phyloP scores from a whole-genome alignment of 2,329 filamentous ascomycete species.

The Bipolaris victoriae region DNA sequence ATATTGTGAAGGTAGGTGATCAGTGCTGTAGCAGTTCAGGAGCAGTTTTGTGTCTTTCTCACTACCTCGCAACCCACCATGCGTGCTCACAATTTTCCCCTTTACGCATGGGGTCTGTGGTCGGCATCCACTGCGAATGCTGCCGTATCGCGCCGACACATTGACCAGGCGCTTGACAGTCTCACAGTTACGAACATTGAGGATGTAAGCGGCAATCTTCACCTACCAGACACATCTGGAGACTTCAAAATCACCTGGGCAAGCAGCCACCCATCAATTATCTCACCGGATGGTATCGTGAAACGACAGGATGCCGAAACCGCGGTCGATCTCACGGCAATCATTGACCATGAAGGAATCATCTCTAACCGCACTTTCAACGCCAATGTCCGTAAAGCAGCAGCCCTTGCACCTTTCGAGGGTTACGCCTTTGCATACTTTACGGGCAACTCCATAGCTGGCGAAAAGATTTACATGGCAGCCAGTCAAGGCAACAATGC shows the following conservation, averaged over 20 bases:
- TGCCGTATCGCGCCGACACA: background rate
- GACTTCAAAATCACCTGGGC: slow-evolving; percentile 46
- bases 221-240: slow-evolving; percentile 42
- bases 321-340: slow-evolving; percentile 47
- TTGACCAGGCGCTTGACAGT: slow-evolving; percentile 20
- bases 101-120: slow-evolving; percentile 13
- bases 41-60: background rate
- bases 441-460: slow-evolving; percentile 52
- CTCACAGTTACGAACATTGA: slow-evolving; percentile 41
- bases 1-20: slow-evolving; percentile 3
- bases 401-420: slow-evolving; percentile 44
- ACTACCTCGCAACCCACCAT: slow-evolving; percentile 8
- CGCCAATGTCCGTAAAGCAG: slow-evolving; percentile 46
- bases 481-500: slow-evolving; percentile 61
- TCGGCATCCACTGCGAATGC: slow-evolving; percentile 10
- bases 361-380: slow-evolving; percentile 39
- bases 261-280: slow-evolving; percentile 44
- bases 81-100: slow-evolving; percentile 10
- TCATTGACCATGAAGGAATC: slow-evolving; percentile 32
- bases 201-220: slow-evolving; percentile 50
- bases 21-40: background rate
- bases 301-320: slow-evolving; percentile 38
- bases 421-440: slow-evolving; percentile 63
- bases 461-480: slow-evolving; percentile 62
- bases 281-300: slow-evolving; percentile 48